Evolutionary conservation across 768 basidiomycete genomes (phyloP), one percentile per base, ranked within the genome.

Genomic region (Pleurotus djamor): DNA sequence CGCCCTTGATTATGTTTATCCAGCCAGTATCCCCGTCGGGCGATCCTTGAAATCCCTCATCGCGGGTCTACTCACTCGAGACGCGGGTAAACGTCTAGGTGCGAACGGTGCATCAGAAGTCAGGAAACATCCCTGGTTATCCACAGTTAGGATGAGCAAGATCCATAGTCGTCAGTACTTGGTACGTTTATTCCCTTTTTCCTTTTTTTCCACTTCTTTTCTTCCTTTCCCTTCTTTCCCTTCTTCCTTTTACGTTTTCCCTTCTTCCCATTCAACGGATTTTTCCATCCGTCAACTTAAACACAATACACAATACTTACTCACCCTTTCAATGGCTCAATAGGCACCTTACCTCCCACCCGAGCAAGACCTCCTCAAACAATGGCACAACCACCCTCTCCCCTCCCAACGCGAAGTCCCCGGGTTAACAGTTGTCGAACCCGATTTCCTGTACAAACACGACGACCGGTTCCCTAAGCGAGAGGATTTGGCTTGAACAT

Each of bases 281-380:
- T 28, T 28, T 28, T 28, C 21, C 21, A 28, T 28, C 21, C 21
- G 21, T 28, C 21, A 28, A 28, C 21, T 28, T 34, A 57, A 49
- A 21, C 48, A 33, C 48, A 28, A 61, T 33, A 49, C 55, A 28
- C 21, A 28, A 28, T 28, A 28, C 21, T 28, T 28, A 28, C 21
- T 28, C 21, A 28, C 21, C 21, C 21, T 28, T 28, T 28, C 21
- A 28, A 28, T 3, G 21, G 21, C 3, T 3, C 21, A 14, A 14
- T 63, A 84, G 82, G 76, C 81, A 35, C 81, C 83, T 7, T 72
- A 71, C 66, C 58, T 78, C 37, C 80, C 77, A 10, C 64, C 63
- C 5, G 60, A 35, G 28, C 51, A 59, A 35, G 48, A 66, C 36
- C 51, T 57, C 13, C 51, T 61, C 60, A 33, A 74, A 16, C 67